Conservation (phyloP, 2,329 filamentous ascomycete species). For the Penicillium sp. region DNA sequence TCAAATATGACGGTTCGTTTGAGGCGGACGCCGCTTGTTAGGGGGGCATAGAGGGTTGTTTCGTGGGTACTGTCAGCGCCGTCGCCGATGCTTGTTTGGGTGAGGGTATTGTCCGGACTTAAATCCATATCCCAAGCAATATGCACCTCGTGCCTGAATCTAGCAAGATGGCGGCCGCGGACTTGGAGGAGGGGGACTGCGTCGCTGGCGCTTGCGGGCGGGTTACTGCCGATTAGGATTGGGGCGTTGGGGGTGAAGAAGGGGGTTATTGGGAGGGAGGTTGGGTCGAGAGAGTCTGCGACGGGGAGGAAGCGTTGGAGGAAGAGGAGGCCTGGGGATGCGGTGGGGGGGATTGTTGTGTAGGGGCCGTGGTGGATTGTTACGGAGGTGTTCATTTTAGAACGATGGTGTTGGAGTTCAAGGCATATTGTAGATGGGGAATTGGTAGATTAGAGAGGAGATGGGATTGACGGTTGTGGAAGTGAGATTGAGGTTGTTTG, state of each 20-base stretch:
- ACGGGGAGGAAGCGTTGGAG: slow-evolving; percentile 30
- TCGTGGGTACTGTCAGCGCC: background rate
- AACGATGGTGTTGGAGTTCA: background rate
- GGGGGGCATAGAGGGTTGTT: slow-evolving; percentile 15
- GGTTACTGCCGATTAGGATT: slow-evolving; percentile 28
- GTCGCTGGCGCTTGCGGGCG: slow-evolving; percentile 17
- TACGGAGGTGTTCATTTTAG: slow-evolving; percentile 18
- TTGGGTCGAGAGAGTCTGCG: slow-evolving; percentile 25
- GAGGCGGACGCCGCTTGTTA: slow-evolving; percentile 13
- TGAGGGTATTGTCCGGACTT: background rate
- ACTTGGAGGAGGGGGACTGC: slow-evolving; percentile 27
- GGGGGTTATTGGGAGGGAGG: slow-evolving; percentile 8
- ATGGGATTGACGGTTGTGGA: background rate
- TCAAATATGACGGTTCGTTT: slow-evolving; percentile 34
- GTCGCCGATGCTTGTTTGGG: background rate
- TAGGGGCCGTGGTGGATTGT: slow-evolving; percentile 31
- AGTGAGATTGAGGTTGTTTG: background rate
- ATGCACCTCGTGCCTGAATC: slow-evolving; percentile 28
- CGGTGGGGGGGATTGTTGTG: slow-evolving; percentile 23
- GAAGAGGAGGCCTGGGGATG: slow-evolving; percentile 31
- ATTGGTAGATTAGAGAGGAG: background rate
- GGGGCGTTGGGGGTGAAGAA: slow-evolving; percentile 29
- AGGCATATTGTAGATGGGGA: background rate
- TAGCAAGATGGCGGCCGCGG: slow-evolving; percentile 23
- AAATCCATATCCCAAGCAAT: slow-evolving; percentile 33